These are phyloP conservation scores for Akanthomyces lecanii DNA, from an alignment of 2,329 filamentous ascomycete species.

Conservation along the genomic window DNA sequence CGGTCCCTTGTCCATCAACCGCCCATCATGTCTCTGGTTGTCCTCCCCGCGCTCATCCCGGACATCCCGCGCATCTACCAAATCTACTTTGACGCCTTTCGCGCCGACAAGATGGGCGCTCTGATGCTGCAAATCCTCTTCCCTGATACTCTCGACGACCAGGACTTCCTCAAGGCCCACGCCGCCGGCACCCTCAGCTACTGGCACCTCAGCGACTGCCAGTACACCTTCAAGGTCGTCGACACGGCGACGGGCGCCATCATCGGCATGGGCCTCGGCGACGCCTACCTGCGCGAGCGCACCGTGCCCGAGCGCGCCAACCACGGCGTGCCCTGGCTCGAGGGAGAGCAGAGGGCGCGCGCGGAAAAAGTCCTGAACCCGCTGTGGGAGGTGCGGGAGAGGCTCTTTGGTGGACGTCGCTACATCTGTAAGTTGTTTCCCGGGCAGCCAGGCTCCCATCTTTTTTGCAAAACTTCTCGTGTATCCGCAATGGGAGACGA, in stretches of 20 bases:
- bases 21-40: conserved; percentile 34
- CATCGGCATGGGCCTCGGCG: conserved; percentile 44
- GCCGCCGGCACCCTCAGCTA: conserved; percentile 37
- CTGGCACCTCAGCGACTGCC: conserved; percentile 35
- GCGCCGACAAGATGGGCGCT: conserved; percentile 33
- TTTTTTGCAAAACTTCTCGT: too few relatives aligned
- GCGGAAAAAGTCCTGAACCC: conserved; percentile 40
- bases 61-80: conserved; percentile 45
- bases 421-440: conserved; percentile 38
- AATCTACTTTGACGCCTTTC: conserved; percentile 44
- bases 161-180: conserved; percentile 40
- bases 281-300: conserved; percentile 37
- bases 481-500: background rate
- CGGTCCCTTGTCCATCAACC: background rate
- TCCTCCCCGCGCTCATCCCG: conserved; percentile 42
- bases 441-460: too few relatives aligned
- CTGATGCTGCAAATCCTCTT: conserved; percentile 41
- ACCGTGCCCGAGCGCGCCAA: conserved; percentile 40
- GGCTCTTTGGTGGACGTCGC: conserved; percentile 35
- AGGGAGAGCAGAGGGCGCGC: conserved; percentile 39
- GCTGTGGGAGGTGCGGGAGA: conserved; percentile 39
- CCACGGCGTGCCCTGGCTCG: conserved; percentile 42
- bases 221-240: conserved; percentile 46
- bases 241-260: conserved; percentile 40
- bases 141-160: conserved; percentile 30